Evolutionary conservation across 2,329 filamentous ascomycete genomes (phyloP).

Genomic region (Dryadomyces quercivorus): DNA sequence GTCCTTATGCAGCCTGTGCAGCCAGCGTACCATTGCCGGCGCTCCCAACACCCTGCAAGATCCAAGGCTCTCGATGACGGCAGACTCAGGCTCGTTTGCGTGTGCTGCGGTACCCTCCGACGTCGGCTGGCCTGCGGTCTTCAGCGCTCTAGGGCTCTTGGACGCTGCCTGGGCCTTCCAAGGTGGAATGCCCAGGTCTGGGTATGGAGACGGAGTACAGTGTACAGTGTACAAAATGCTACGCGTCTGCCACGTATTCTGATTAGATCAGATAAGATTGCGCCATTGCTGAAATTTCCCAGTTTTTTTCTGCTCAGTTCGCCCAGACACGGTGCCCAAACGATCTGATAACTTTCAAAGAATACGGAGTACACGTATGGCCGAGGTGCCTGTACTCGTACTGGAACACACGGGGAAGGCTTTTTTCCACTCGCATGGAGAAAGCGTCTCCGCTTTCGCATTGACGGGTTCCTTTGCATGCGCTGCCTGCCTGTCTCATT

Average conservation of each 20-base stretch:
- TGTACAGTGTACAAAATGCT: not conserved
- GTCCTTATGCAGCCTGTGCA: not conserved
- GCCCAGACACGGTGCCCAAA: not conserved
- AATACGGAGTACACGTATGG: not conserved
- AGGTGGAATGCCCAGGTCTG: not conserved
- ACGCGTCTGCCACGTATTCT: not conserved
- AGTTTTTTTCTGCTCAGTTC: not conserved
- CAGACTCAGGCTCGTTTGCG: not conserved
- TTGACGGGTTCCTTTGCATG: not conserved
- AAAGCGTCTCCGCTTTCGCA: not conserved
- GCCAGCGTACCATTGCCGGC: not conserved
- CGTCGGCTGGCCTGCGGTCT: constrained; percentile 1
- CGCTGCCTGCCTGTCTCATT: not conserved
- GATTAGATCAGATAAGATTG: constrained; percentile 8
- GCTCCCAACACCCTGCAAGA: too few species aligned
- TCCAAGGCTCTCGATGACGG: not conserved
- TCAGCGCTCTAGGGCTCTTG: too few species aligned
- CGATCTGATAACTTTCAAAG: not conserved
- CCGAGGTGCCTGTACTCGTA: not conserved
- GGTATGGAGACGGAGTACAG: not conserved
- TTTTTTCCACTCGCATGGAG: not conserved
- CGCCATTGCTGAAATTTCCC: not conserved
- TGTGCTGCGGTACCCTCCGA: not conserved
- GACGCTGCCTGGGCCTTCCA: not conserved
- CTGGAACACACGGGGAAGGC: not conserved